A percentile compares a stretch with the other conserved stretches of the same genome.
phyloP scores from a whole-genome alignment of 495 filamentous ascomycete species.

The Lophium mytilinum region DNA sequence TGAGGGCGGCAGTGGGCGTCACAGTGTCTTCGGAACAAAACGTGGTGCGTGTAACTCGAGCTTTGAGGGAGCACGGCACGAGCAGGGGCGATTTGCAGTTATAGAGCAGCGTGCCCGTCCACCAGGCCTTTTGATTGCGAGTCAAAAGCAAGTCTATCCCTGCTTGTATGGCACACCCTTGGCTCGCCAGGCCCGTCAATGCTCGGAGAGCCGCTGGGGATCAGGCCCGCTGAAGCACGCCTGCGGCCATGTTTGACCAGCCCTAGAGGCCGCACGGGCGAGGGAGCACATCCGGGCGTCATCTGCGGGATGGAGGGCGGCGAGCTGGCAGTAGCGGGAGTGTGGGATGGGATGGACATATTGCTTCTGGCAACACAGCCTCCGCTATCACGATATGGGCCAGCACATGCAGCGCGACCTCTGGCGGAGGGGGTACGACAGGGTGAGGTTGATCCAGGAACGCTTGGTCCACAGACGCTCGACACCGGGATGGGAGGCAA shows the following conservation, averaged over 20 bases:
- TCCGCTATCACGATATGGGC: neutral
- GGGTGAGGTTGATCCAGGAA: slow-evolving; percentile 1
- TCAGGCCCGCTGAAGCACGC: slow-evolving; percentile 4
- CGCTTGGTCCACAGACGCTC: neutral
- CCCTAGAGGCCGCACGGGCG: slow-evolving; percentile 2
- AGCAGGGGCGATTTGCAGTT: slow-evolving; percentile 15
- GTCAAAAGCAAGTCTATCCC: slow-evolving; percentile 11
- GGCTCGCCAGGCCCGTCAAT: neutral
- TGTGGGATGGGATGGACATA: slow-evolving; percentile 8
- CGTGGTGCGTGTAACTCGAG: slow-evolving; percentile 17
- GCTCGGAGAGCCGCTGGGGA: neutral
- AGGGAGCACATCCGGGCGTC: neutral
- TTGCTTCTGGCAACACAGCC: slow-evolving; percentile 7
- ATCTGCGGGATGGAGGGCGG: neutral
- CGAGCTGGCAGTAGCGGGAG: neutral
- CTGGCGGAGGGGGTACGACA: neutral
- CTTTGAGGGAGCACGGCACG: slow-evolving; percentile 6
- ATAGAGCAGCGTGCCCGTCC: slow-evolving; percentile 12
- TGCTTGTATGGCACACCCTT: neutral
- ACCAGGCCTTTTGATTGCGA: slow-evolving; percentile 9
- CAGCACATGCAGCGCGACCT: neutral
- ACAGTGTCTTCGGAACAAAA: slow-evolving; percentile 9
- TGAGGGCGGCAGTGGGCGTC: neutral
- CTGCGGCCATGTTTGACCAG: slow-evolving; percentile 6
- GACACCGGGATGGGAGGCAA: neutral